Base-by-base conservation (phyloP, 768 basidiomycete species). In the Rhodosporidiobolus odoratus region DNA sequence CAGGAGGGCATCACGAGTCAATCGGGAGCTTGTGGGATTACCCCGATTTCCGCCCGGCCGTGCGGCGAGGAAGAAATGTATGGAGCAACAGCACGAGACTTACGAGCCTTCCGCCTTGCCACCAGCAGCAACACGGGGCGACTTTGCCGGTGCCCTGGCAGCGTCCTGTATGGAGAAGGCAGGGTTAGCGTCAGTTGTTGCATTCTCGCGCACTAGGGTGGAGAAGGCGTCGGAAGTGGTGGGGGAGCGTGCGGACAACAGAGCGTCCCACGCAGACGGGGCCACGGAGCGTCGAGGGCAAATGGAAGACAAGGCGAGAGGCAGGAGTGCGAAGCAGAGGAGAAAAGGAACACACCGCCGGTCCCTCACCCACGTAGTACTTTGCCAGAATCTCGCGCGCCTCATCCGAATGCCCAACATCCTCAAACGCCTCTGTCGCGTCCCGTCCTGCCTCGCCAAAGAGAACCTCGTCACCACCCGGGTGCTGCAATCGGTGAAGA, bases 331-430 rank as follows among this genome's bases (percentile, higher is more conserved):
- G 23, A 41, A 50, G 21, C 21, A 34, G 12, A 32, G 48, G 2
- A 40, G 21, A 40, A 59, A 58, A 35, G 57, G 27, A 21, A 78
- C 80, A 65, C 58, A 82, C 83, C 75, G 82, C 83, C 76, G 88
- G 89, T 75, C 94, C 91, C 1, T 89, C 86, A 62, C 94, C 94
- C 61, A 96, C 83, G 50, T 86, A 81, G 85, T 96, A 86, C 74
- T 80, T 87, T 25, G 85, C 86, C 62, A 98, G 84, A 68, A 94
- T 84, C 19, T 84, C 88, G 62, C 96, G 88, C 34, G 96, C 96
- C 82, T 99, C 96, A 76, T 98, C 95, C 1, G 94, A 97, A 85
- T 98, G 96, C 38, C 96, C 96, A 38, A 99, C 95, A 80, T 99
- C 96, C 82, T 98, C 95, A 78, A 99, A 99, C 10, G 96, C 92